A percentile compares a stretch with the other conserved stretches of the same genome.
These are phyloP conservation scores for Trametes sanguinea DNA, from an alignment of 768 basidiomycete species.

Conservation along the genomic window DNA sequence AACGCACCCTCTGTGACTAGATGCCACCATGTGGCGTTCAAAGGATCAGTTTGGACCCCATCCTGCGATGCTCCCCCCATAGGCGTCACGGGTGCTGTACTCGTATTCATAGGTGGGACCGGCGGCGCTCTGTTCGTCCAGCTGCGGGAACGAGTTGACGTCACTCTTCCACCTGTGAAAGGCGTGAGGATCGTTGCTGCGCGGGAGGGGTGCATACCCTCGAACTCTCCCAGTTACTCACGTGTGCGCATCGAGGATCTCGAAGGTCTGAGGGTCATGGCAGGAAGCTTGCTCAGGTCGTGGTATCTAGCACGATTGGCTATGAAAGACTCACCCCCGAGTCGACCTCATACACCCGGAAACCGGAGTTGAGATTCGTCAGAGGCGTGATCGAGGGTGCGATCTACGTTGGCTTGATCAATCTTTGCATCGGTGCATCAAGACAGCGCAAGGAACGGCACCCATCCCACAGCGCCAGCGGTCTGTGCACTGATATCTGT, in stretches of 20 bases:
- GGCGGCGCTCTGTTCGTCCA: conserved; percentile 54
- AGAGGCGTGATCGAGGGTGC: conserved; percentile 71
- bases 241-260: conserved; percentile 79
- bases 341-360: conserved; percentile 72
- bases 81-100: conserved; percentile 70
- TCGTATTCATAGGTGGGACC: conserved; percentile 67
- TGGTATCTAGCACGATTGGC: background rate
- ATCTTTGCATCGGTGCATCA: background rate
- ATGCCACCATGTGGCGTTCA: conserved; percentile 87
- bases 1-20: conserved; percentile 68
- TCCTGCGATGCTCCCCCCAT: conserved; percentile 55
- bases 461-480: conserved; percentile 59
- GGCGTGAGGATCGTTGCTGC: background rate
- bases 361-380: conserved; percentile 74
- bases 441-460: conserved; percentile 26
- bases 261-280: conserved; percentile 57
- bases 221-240: conserved; percentile 36
- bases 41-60: conserved; percentile 66
- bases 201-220: background rate
- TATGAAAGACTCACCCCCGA: conserved; percentile 50
- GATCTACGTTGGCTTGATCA: conserved; percentile 42
- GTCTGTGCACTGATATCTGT: conserved; percentile 57
- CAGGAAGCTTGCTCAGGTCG: background rate
- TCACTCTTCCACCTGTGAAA: conserved; percentile 60
- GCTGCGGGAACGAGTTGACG: conserved; percentile 56